phyloP scores from a whole-genome alignment of 345 rosid genomes.

The Arabidopsis arenosa region DNA sequence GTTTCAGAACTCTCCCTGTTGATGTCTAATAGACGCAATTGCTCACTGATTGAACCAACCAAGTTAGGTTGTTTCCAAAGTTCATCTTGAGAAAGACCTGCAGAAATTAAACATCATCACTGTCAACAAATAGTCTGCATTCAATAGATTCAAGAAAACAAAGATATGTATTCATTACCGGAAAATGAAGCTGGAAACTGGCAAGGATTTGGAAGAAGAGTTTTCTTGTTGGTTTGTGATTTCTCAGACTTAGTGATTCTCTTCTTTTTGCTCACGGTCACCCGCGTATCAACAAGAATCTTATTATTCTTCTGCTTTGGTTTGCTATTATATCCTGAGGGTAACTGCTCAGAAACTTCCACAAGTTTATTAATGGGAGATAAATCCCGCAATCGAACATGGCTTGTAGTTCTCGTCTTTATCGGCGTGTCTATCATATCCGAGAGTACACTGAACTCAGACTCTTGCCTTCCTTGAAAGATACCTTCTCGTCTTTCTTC shows the following conservation, averaged over 20 bases:
- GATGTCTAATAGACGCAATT: slow-evolving; percentile 57
- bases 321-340: slow-evolving; percentile 30
- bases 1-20: slow-evolving; percentile 51
- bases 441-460: slow-evolving; percentile 37
- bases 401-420: slow-evolving; percentile 64
- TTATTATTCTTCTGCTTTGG: slow-evolving; percentile 40
- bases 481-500: slow-evolving; percentile 39
- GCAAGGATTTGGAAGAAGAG: slow-evolving; percentile 40
- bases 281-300: slow-evolving; percentile 46
- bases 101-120: slow-evolving; percentile 40
- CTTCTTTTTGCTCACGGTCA: slow-evolving; percentile 57
- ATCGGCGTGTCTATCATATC: slow-evolving; percentile 47
- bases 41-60: slow-evolving; percentile 55
- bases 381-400: slow-evolving; percentile 49
- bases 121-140: slow-evolving; percentile 6
- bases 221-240: slow-evolving; percentile 48
- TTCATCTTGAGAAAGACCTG: slow-evolving; percentile 53
- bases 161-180: slow-evolving; percentile 46
- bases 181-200: slow-evolving; percentile 41
- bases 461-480: slow-evolving; percentile 44
- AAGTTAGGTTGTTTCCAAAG: slow-evolving; percentile 46
- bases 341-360: slow-evolving; percentile 38
- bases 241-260: slow-evolving; percentile 48
- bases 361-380: slow-evolving; percentile 50
- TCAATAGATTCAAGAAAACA: slow-evolving; percentile 2